phyloP scores from a whole-genome alignment of 345 rosid genomes.

The Microcos paniculata region DNA sequence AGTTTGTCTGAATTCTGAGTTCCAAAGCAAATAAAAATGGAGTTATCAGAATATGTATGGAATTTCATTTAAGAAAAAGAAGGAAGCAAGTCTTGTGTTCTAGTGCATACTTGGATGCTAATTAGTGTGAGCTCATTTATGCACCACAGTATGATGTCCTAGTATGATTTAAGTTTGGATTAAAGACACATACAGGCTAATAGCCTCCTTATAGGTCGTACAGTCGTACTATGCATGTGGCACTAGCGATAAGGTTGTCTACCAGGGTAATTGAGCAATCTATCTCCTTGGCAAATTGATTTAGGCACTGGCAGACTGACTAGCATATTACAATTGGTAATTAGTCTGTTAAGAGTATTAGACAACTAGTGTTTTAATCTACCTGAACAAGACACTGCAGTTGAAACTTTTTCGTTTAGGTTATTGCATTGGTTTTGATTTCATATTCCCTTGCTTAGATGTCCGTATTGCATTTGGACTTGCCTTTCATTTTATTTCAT shows the following conservation, averaged over 20 bases:
- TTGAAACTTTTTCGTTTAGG: not conserved
- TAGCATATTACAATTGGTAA: not conserved
- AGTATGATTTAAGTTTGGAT: not conserved
- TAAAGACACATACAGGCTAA: not conserved
- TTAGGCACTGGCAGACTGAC: not conserved
- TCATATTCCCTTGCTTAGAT: not conserved
- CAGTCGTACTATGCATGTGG: not conserved
- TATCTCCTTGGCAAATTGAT: not conserved
- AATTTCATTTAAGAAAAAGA: not conserved
- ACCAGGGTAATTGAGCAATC: not conserved
- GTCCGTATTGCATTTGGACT: conserved; percentile 9
- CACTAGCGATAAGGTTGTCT: not conserved
- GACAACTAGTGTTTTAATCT: not conserved
- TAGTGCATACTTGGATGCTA: not conserved
- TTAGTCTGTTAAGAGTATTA: not conserved
- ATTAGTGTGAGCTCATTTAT: not conserved
- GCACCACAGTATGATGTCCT: not conserved
- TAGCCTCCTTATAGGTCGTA: not conserved
- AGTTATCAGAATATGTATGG: conserved; percentile 9
- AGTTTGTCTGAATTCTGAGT: not conserved
- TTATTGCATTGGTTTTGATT: not conserved
- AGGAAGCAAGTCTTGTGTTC: not conserved
- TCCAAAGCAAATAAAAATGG: not conserved
- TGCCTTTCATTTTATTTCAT: conserved; percentile 5
- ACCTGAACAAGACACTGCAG: not conserved